A percentile compares a stretch with the other conserved stretches of the same genome.
These are phyloP conservation scores for Candida sphagnicola DNA, from an alignment of 805 yeast genomes.

Conservation along the genomic window DNA sequence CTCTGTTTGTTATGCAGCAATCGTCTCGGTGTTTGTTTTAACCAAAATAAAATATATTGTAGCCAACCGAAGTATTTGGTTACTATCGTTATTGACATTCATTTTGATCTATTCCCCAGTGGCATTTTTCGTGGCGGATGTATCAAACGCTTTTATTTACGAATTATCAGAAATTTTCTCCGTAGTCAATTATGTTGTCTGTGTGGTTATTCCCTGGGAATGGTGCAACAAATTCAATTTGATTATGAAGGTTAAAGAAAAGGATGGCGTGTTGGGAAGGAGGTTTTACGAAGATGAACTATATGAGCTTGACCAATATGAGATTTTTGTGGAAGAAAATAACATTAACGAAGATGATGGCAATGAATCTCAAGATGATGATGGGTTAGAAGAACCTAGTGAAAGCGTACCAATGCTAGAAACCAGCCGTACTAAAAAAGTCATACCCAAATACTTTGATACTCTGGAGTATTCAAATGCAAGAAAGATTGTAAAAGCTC, in stretches of 20 bases:
- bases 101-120: conserved; percentile 57
- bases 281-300: conserved; percentile 68
- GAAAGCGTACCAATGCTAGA: conserved; percentile 1
- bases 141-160: conserved; percentile 70
- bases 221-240: conserved; percentile 69
- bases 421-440: background rate
- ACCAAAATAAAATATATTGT: conserved; percentile 51
- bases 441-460: background rate
- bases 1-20: conserved; percentile 62
- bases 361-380: conserved; percentile 4
- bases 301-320: conserved; percentile 37
- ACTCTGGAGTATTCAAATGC: conserved; percentile 1
- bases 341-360: conserved; percentile 6
- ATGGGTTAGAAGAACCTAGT: conserved; percentile 1
- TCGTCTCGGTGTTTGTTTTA: conserved; percentile 53
- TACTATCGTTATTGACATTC: conserved; percentile 54
- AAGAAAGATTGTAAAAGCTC: conserved; percentile 6
- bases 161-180: conserved; percentile 72
- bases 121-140: conserved; percentile 72
- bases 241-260: conserved; percentile 56
- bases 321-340: conserved; percentile 37
- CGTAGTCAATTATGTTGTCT: conserved; percentile 63
- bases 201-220: conserved; percentile 80
- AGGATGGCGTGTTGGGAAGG: conserved; percentile 71
- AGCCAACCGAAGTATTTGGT: conserved; percentile 43